Evolutionary conservation across 169 alveolate species (phyloP), one percentile per base, ranked within the genome.

Genomic region (Besnoitia besnoiti): DNA sequence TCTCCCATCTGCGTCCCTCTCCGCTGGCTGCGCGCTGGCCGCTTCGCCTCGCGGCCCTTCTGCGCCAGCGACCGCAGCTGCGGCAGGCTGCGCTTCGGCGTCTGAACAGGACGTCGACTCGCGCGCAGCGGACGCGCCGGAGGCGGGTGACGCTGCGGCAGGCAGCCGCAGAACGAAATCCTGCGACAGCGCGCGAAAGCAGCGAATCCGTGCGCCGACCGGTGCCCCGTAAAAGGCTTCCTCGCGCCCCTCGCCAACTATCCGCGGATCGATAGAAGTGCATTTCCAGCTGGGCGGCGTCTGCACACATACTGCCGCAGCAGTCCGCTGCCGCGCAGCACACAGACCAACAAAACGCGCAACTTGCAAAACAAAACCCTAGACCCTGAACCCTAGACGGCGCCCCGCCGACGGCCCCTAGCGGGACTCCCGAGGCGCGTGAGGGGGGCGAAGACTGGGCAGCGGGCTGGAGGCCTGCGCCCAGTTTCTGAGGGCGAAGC

Each of bases 261-360:
- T 77, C n/a, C 85, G 85, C 12, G 85, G 85, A 33, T 77, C 85
- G 21, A 85, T 49, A 1, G 90, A 85, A 7, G 59, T 37, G 50
- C 90, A 85, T 2, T 67, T 39, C 90, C 90, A 85, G 10, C 77
- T 47, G 0, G 90, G 51, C n/a, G 90, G 90, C 10, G 90, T 85
- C 3, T 55, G 90, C 2, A 85, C 47, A 39, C 90, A 85, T 39
- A 85, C 76, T 7, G 90, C 76, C n/a, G 90, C 90, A 10, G 90
- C 75, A 27, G 90, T 85, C 44, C 90, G 47, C 90, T 85, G 90
- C 88, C 30, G 37, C 55, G 51, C 14, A 33, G 59, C 24, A 12
- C 24, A 85, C 76, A n/a, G 47, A 35, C 16, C 42, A 30, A 21
- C 10, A 46, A 35, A 40, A 30, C 75, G 27, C 44, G 75, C 75